These are phyloP conservation scores for Carex scoparia DNA, from an alignment of 176 grass and related monocot species.

Conservation along the genomic window DNA sequence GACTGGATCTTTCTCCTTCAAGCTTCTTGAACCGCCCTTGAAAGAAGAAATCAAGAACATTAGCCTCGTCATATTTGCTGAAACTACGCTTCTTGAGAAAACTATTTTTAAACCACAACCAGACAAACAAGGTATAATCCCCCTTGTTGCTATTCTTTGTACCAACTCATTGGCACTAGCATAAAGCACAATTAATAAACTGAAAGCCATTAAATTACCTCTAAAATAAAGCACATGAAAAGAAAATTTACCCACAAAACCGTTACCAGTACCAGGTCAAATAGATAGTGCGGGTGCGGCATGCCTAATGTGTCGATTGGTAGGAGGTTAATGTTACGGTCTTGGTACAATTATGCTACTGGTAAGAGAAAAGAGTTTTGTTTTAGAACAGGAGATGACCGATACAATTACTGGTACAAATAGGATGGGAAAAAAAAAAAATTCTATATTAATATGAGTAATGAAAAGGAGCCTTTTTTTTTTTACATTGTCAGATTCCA, in stretches of 20 bases:
- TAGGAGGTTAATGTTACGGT: not conserved
- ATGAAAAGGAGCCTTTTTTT: not conserved
- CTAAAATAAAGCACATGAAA: not conserved
- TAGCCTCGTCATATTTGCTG: conserved; percentile 56
- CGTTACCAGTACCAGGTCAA: not conserved
- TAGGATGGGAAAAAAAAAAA: not conserved
- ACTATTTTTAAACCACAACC: conserved; percentile 25
- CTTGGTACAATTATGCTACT: not conserved
- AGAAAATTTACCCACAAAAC: not conserved
- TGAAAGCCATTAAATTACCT: not conserved
- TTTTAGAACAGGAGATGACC: not conserved
- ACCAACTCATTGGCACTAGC: not conserved
- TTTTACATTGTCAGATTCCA: not conserved
- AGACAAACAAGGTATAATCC: conserved; percentile 23
- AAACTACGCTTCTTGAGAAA: conserved; percentile 55
- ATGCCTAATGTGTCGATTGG: not conserved
- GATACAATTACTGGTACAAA: not conserved
- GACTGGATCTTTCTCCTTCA: conserved; percentile 65
- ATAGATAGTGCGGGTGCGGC: not conserved
- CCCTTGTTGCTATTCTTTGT: not conserved
- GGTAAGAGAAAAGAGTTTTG: not conserved
- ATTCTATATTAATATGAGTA: not conserved
- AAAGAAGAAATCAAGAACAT: conserved; percentile 43
- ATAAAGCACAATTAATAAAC: not conserved
- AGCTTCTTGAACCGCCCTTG: conserved; percentile 8